Base-by-base conservation (phyloP, 768 basidiomycete species). In the Lentinula detonsa region DNA sequence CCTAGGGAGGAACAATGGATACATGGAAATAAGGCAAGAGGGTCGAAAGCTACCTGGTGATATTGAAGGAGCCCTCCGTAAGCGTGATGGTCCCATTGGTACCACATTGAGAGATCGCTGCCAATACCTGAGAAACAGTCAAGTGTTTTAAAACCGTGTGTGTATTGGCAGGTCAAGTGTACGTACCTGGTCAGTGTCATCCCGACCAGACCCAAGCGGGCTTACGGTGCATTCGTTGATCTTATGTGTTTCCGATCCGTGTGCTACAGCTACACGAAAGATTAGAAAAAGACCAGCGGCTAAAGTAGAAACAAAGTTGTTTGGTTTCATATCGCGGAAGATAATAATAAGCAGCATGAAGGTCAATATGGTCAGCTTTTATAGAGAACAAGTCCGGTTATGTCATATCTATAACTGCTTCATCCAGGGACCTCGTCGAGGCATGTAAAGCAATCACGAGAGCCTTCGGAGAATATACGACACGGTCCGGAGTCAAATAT, bases 31-130 rank as follows among this genome's bases (percentile, higher is more conserved):
- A 15, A n/a, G 6, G 13, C 28, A 18, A 46, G 21, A 34, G 15
- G 13, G 18, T 37, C 50, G 21, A 10, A 13, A 10, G 53, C 66
- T 23, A 78, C 82, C 80, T 74, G 0, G 83, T 85, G 21, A 85
- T 81, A 63, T 83, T 84, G 64, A 75, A 84, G 4, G 72, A 67
- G 3, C 82, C 82, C 0, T 70, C 43, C 49, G 73, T 75, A 64
- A 85, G 78, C 5, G 76, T 68, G 0, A 75, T 81, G 2, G 71
- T 76, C 3, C 82, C 82, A 53, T 69, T 71, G 39, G 78, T 75
- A 0, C 83, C 82, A 64, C 83, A 85, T 54, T 65, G 65, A 39
- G 74, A 69, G 52, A 85, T 82, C 1, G 82, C 82, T 9, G 69
- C 71, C 60, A 81, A 75, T 7, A 85, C 78, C 79, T 83, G 16